Evolutionary conservation across 768 basidiomycete species (phyloP).

Genomic region (Leccinum subtestaceum): DNA sequence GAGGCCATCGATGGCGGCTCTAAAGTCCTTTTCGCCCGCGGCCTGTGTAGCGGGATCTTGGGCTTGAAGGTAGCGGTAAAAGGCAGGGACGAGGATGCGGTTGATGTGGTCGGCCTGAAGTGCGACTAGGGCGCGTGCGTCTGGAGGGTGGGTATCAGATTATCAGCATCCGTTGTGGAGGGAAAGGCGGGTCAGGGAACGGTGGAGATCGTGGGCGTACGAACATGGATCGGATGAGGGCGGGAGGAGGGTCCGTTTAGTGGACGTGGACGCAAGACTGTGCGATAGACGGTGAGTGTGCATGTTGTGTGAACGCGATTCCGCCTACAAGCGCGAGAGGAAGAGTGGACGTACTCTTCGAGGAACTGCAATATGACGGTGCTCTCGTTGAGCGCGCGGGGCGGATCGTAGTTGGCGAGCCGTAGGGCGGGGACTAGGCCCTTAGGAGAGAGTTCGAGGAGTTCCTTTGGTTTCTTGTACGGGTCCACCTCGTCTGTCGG

Average conservation of each 20-base stretch:
- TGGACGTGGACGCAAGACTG: constrained; percentile 51
- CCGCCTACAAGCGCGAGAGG: background rate
- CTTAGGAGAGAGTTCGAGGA: constrained; percentile 79
- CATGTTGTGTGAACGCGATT: background rate
- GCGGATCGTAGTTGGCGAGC: constrained; percentile 51
- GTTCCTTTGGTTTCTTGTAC: constrained; percentile 76
- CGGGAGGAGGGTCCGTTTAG: constrained; percentile 54
- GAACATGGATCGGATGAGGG: constrained; percentile 56
- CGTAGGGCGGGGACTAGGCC: constrained; percentile 74
- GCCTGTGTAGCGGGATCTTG: constrained; percentile 56
- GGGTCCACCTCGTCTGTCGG: constrained; percentile 73
- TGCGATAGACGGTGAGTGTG: background rate
- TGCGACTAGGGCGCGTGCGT: constrained; percentile 63
- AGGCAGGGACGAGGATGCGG: constrained; percentile 62
- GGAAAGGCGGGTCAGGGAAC: background rate
- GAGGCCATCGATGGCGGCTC: constrained; percentile 48
- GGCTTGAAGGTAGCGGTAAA: constrained; percentile 73
- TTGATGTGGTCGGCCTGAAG: constrained; percentile 69
- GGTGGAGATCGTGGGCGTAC: constrained; percentile 12
- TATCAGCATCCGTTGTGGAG: background rate
- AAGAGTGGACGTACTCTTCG: constrained; percentile 54
- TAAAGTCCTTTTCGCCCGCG: constrained; percentile 51
- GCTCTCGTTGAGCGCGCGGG: constrained; percentile 72
- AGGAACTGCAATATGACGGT: constrained; percentile 77
- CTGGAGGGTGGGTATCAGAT: constrained; percentile 31